Conservation (phyloP, 148 eudicot genomes). For the Pharnaceum exiguum region DNA sequence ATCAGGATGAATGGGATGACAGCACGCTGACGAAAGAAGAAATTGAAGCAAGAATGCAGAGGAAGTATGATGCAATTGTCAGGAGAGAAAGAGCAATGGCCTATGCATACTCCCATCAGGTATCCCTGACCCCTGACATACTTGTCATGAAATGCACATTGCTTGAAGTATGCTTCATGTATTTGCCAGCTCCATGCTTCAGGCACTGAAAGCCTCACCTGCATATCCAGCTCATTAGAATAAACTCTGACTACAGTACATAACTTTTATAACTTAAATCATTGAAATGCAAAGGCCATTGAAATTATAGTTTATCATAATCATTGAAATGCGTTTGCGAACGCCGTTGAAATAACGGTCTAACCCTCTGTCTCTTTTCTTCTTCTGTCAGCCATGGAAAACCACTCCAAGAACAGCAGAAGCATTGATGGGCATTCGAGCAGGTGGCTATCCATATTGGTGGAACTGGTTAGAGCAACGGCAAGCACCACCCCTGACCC, state of each 20-base stretch:
- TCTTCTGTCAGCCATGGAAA: conserved; percentile 49
- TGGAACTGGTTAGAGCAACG: conserved; percentile 94
- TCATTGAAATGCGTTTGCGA: no score
- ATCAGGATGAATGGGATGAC: conserved; percentile 77
- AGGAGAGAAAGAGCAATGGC: conserved; percentile 95
- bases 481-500: conserved; percentile 29
- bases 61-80: conserved; percentile 72
- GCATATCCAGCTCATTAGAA: no score
- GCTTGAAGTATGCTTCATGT: no score
- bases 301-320: no score
- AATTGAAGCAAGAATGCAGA: conserved; percentile 59
- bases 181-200: no score
- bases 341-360: no score
- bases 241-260: no score
- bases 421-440: conserved; percentile 37
- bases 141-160: no score
- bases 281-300: no score
- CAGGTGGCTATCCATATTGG: conserved; percentile 93
- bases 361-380: not conserved
- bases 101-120: conserved; percentile 95
- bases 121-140: conserved; percentile 7
- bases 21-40: conserved; percentile 84
- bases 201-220: no score
- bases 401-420: conserved; percentile 50
- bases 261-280: no score